Base-by-base conservation (phyloP, 805 yeast species). In the Yamadazyma laniorum region DNA sequence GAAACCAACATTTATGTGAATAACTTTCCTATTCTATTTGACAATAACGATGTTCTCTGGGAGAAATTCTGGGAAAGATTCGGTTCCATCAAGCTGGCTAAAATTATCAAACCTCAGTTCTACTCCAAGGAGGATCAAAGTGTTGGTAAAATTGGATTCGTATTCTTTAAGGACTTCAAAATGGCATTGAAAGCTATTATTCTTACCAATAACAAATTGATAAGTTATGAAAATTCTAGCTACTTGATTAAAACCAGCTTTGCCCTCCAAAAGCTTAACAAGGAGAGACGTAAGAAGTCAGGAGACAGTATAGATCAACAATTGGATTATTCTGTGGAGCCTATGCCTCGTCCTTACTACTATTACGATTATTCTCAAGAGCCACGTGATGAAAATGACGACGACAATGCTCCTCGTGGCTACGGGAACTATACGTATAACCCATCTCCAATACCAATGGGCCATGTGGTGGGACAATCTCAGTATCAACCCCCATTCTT, bases 1-100 rank as follows among this genome's bases (percentile, higher is more conserved):
- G 88, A 82, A 49, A 78, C 88, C 4, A 85, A 85, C 57, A 67
- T 85, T 31, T 85, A 85, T 53, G 79, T 85, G 25, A 82, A 79
- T 43, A 78, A 79, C 52, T 59, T 85, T 27, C 82, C 85, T 5
- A 47, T 68, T 9, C 46, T 65, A 3, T 75, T 81, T 55, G 67
- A 64, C 35, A 88, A 85, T 55, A 65, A 72, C 15, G 80, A 75
- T 46, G 56, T 50, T 18, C 43, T 57, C 18, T 67, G 73, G 73
- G 59, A 52, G 27, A 21, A 37, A 19, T 67, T 67, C 47, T 67
- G 73, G 72, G 33, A 41, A 23, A 69, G 63, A 40, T 67, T 65
- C 53, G 72, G 72, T 8, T 39, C 47, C 7, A 59, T 66, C 32
- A 66, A 65, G 29, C 64, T 67, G 18, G 73, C 71, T 27, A 65